Conservation (phyloP, 2,329 filamentous ascomycete genomes). For the Cercospora zeina region DNA sequence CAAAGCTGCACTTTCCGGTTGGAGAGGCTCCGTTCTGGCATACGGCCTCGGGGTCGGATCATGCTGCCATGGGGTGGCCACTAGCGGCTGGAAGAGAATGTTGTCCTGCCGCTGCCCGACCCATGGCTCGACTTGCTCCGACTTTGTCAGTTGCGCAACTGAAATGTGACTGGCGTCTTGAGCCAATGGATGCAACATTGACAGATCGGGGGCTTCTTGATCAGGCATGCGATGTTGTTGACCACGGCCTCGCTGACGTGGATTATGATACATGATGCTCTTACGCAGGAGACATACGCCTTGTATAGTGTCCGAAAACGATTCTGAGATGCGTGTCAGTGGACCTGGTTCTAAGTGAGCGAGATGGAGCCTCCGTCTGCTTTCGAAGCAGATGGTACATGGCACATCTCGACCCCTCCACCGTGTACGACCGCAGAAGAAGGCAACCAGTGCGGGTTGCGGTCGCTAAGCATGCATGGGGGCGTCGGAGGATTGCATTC, state of each 20-base stretch:
- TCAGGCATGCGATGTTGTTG: constrained; percentile 5
- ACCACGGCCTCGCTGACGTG: not conserved
- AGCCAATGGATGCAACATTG: constrained; percentile 8
- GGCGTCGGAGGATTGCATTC: constrained; percentile 3
- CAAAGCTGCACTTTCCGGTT: not conserved
- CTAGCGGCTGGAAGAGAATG: not conserved
- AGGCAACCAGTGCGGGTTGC: constrained; percentile 18
- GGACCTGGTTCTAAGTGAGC: not conserved
- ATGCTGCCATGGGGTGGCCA: constrained; percentile 3
- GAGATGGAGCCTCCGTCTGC: not conserved
- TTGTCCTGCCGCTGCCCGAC: constrained; percentile 11
- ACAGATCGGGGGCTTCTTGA: constrained; percentile 13
- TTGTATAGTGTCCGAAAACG: not conserved
- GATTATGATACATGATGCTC: not conserved
- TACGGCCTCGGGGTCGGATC: not conserved
- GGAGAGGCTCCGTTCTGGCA: constrained; percentile 2
- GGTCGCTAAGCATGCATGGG: constrained; percentile 21
- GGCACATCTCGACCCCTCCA: constrained; percentile 5
- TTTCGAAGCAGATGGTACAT: not conserved
- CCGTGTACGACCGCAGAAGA: constrained; percentile 12
- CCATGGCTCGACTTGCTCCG: constrained; percentile 19
- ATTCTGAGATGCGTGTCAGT: not conserved
- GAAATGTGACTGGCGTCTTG: constrained; percentile 15
- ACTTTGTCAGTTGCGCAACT: constrained; percentile 20
- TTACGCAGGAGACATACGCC: not conserved